These are phyloP conservation scores for Basidioascus undulatus DNA, from an alignment of 768 basidiomycete species.

Conservation along the genomic window DNA sequence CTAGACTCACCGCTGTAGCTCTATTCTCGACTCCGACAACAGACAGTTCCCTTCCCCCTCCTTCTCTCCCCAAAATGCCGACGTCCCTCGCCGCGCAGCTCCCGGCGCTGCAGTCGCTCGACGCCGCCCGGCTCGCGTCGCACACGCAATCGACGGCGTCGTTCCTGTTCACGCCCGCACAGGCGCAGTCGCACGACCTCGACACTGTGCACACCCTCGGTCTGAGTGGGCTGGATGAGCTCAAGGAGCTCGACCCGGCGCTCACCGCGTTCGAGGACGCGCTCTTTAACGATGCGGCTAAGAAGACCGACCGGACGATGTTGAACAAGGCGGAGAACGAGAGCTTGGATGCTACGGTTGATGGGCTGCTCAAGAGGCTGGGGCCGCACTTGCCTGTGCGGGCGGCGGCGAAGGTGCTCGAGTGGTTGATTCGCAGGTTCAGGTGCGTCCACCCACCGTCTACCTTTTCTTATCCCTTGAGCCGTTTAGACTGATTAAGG, in stretches of 20 bases:
- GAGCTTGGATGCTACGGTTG: slow-evolving; percentile 37
- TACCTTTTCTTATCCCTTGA: background rate
- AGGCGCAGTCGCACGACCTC: slow-evolving; percentile 51
- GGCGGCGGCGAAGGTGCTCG: slow-evolving; percentile 58
- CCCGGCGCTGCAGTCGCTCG: slow-evolving; percentile 51
- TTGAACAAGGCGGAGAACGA: slow-evolving; percentile 36
- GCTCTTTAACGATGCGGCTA: slow-evolving; percentile 59
- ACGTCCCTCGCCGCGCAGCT: slow-evolving; percentile 65
- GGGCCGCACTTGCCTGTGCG: slow-evolving; percentile 61
- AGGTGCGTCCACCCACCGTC: slow-evolving; percentile 27
- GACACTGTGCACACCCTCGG: slow-evolving; percentile 64
- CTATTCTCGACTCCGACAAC: too few species aligned
- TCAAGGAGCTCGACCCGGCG: slow-evolving; percentile 34
- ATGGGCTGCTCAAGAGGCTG: slow-evolving; percentile 38
- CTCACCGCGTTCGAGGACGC: slow-evolving; percentile 38
- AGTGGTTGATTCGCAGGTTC: slow-evolving; percentile 86
- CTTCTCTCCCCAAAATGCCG: slow-evolving; percentile 15
- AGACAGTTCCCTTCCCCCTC: too few species aligned
- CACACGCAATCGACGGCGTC: slow-evolving; percentile 18
- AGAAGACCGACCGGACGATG: slow-evolving; percentile 51
- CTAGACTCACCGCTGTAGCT: too few species aligned
- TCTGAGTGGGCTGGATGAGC: slow-evolving; percentile 48
- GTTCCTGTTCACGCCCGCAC: slow-evolving; percentile 16
- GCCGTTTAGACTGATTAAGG: background rate
- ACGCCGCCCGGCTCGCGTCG: slow-evolving; percentile 40